phyloP scores from a whole-genome alignment of 352 stramenopile genomes.

The Globisporangium cylindrosporum region DNA sequence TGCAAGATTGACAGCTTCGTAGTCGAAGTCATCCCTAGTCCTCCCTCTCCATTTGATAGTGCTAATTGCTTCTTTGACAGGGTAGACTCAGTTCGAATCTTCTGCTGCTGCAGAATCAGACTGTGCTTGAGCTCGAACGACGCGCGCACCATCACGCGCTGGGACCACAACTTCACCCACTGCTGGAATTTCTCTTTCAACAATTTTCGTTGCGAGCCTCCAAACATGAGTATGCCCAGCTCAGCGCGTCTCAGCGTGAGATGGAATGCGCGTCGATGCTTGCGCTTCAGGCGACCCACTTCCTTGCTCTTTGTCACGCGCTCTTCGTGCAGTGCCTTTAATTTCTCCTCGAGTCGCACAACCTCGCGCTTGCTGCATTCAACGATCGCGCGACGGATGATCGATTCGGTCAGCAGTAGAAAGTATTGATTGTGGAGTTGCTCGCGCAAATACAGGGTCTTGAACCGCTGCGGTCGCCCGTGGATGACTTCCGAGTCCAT shows the following conservation, averaged over 20 bases:
- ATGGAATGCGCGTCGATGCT: conserved; percentile 37
- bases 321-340: conserved; percentile 37
- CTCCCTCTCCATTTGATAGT: not conserved
- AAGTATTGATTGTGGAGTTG: conserved; percentile 59
- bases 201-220: conserved; percentile 26
- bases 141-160: conserved; percentile 47
- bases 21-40: not conserved
- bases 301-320: conserved; percentile 47
- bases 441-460: conserved; percentile 53
- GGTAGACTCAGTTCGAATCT: conserved; percentile 22
- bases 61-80: conserved; percentile 1
- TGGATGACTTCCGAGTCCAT: conserved; percentile 77
- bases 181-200: conserved; percentile 53
- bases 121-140: conserved; percentile 71
- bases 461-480: conserved; percentile 58
- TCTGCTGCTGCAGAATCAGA: conserved; percentile 51
- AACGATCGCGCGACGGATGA: conserved; percentile 47
- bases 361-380: conserved; percentile 46
- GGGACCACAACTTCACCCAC: conserved; percentile 60
- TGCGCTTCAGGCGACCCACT: conserved; percentile 45
- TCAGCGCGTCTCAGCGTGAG: conserved; percentile 48
- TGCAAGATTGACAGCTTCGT: conserved; percentile 56
- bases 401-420: conserved; percentile 50
- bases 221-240: conserved; percentile 57
- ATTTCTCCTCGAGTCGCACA: conserved; percentile 27